A percentile compares a stretch with the other conserved stretches of the same genome.
Evolutionary conservation across 352 stramenopile genomes (phyloP).

Genomic region (Plasmopara muralis): DNA sequence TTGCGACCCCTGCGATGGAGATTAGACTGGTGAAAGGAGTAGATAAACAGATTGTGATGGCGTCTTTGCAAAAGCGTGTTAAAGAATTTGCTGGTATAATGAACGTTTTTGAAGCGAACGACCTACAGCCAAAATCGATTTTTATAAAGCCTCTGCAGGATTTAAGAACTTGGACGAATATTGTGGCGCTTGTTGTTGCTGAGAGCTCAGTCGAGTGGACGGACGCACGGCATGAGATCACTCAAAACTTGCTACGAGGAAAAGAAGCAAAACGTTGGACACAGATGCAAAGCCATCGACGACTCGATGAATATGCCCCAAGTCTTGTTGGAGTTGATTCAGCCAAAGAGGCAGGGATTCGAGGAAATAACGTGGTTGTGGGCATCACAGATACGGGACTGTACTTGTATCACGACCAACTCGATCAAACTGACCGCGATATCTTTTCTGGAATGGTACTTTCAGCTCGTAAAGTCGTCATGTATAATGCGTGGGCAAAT

Average conservation of each 20-base stretch:
- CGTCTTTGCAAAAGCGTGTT: conserved; percentile 35
- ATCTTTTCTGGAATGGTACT: conserved; percentile 39
- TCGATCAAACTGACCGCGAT: conserved; percentile 53
- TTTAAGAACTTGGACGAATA: conserved; percentile 50
- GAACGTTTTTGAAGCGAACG: conserved; percentile 50
- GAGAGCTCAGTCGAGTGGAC: conserved; percentile 58
- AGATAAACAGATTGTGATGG: conserved; percentile 22
- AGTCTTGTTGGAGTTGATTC: conserved; percentile 58
- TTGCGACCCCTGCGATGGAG: conserved; percentile 44
- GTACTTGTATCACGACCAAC: conserved; percentile 80
- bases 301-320: conserved; percentile 56
- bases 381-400: conserved; percentile 78
- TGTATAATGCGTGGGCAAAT: conserved; percentile 74
- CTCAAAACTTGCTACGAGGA: conserved; percentile 26
- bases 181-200: conserved; percentile 40
- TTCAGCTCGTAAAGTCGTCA: conserved; percentile 63
- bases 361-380: conserved; percentile 61
- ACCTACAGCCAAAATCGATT: conserved; percentile 30
- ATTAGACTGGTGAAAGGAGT: conserved; percentile 45
- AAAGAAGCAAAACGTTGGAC: conserved; percentile 22
- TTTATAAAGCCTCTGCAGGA: conserved; percentile 49
- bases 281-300: conserved; percentile 24
- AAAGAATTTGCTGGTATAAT: conserved; percentile 37
- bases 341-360: conserved; percentile 55
- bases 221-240: conserved; percentile 37